Conservation (phyloP, 148 eudicot species). For the Rhododendron vialii region DNA sequence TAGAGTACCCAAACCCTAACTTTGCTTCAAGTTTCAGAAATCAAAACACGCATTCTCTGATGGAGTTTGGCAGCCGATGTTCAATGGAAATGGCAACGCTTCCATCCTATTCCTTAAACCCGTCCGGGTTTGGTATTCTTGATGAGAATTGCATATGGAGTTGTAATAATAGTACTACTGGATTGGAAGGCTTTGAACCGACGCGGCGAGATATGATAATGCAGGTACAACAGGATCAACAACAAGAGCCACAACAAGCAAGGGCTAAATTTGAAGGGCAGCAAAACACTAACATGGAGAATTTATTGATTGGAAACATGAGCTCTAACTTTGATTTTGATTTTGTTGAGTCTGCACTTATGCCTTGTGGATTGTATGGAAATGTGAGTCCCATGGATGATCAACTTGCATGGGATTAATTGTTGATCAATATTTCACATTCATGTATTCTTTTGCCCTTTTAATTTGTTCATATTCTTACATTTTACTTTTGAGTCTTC, state of each 20-base stretch:
- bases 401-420: slow-evolving; percentile 36
- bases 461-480: neutral
- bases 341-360: slow-evolving; percentile 34
- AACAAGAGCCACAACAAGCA: neutral
- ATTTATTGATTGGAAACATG: slow-evolving; percentile 15
- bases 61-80: slow-evolving; percentile 1
- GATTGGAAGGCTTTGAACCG: slow-evolving; percentile 1
- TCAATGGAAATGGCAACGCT: slow-evolving; percentile 13
- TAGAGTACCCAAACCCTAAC: neutral
- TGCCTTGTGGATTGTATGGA: slow-evolving; percentile 29
- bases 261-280: neutral
- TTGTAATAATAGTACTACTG: neutral
- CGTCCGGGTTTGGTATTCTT: slow-evolving; percentile 9
- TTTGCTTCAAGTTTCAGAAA: neutral
- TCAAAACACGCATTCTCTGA: neutral
- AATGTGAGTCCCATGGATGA: slow-evolving; percentile 27
- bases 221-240: neutral
- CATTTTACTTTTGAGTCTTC: neutral
- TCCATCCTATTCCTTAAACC: slow-evolving; percentile 13
- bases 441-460: neutral
- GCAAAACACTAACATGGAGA: slow-evolving; percentile 11
- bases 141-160: slow-evolving; percentile 16
- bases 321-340: slow-evolving; percentile 30
- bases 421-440: slow-evolving; percentile 10
- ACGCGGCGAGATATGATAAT: neutral